Evolutionary conservation across 768 basidiomycete genomes (phyloP).

Genomic region (Rhizopogon salebrosus): DNA sequence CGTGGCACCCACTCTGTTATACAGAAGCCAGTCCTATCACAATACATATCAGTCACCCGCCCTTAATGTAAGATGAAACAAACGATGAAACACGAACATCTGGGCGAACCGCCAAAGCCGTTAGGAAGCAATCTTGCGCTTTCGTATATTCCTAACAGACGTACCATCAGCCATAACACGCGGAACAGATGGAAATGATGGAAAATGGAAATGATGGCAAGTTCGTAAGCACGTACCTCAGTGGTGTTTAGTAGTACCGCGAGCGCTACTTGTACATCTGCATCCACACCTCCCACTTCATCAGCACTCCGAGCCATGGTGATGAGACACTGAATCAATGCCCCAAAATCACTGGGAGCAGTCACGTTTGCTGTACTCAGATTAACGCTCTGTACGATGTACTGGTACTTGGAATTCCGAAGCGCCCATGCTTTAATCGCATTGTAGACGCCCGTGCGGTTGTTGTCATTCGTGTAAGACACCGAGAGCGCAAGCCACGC

Average conservation of each 20-base stretch:
- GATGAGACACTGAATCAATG: conserved; percentile 75
- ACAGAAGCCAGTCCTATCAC: conserved; percentile 81
- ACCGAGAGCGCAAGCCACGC: conserved; percentile 91
- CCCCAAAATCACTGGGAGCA: conserved; percentile 31
- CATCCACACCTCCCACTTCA: conserved; percentile 63
- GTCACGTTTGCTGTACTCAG: conserved; percentile 23
- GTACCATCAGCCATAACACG: conserved; percentile 3
- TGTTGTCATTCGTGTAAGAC: conserved; percentile 85
- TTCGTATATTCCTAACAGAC: conserved; percentile 74
- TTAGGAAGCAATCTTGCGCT: conserved; percentile 89
- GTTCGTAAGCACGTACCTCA: conserved; percentile 52
- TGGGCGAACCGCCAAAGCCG: conserved; percentile 83
- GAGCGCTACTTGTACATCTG: conserved; percentile 92
- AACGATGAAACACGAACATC: conserved; percentile 57
- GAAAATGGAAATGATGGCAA: too few relatives aligned
- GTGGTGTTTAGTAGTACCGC: conserved; percentile 90
- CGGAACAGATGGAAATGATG: background rate
- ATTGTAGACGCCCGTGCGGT: conserved; percentile 67
- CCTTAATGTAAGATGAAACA: background rate
- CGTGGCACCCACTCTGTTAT: conserved; percentile 92
- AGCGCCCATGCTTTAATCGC: conserved; percentile 84
- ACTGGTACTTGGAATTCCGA: conserved; percentile 52
- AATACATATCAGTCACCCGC: background rate
- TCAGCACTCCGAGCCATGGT: conserved; percentile 61
- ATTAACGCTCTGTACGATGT: conserved; percentile 35